Conservation (phyloP, 148 eudicot genomes). For the Rhododendron simsii region DNA sequence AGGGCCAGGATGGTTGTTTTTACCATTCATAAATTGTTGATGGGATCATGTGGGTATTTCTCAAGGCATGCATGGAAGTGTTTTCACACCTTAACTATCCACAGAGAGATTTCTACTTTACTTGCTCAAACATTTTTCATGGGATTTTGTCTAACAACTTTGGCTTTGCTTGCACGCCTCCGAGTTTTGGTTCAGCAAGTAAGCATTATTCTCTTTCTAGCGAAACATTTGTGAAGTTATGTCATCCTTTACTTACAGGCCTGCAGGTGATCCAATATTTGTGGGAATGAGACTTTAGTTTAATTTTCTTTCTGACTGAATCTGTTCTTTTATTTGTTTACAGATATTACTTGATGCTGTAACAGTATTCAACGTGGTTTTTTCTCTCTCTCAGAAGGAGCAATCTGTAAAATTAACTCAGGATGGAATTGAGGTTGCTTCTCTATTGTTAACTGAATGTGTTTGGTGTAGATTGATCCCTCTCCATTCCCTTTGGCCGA, state of each 20-base stretch:
- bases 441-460: not conserved
- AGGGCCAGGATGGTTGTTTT: not conserved
- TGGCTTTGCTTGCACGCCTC: conserved; percentile 86
- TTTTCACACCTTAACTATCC: conserved; percentile 43
- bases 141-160: conserved; percentile 62
- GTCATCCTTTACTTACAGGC: not conserved
- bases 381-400: conserved; percentile 63
- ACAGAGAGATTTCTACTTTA: conserved; percentile 77
- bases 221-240: no score
- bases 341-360: conserved; percentile 90
- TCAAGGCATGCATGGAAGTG: not conserved
- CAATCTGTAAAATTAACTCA: conserved; percentile 78
- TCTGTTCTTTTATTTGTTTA: conserved; percentile 3
- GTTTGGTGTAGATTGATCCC: not conserved
- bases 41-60: not conserved
- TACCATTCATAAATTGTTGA: not conserved
- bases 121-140: conserved; percentile 87
- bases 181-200: conserved; percentile 96
- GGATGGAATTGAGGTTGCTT: conserved; percentile 70
- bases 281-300: not conserved
- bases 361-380: conserved; percentile 54
- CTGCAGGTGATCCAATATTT: not conserved
- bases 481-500: not conserved
- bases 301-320: not conserved
- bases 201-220: conserved; percentile 17